These are phyloP conservation scores for Cercophora samala DNA, from an alignment of 495 filamentous ascomycete species.

Conservation along the genomic window DNA sequence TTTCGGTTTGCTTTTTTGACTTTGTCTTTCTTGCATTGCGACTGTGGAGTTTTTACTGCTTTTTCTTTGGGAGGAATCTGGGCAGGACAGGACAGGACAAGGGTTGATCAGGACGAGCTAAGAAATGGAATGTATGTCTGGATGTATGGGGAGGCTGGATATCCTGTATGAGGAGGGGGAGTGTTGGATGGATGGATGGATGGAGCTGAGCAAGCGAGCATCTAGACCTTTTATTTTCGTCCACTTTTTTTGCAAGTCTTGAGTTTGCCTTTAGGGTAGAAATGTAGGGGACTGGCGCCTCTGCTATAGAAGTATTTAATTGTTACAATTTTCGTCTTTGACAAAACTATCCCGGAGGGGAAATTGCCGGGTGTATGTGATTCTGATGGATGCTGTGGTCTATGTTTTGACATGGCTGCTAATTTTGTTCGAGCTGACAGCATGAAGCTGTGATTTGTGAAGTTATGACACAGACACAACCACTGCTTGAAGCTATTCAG, in stretches of 20 bases:
- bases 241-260: background rate
- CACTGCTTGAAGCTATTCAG: background rate
- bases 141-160: background rate
- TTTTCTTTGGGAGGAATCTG: slow-evolving; percentile 1
- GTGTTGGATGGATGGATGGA: background rate
- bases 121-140: background rate
- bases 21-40: slow-evolving; percentile 18
- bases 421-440: background rate
- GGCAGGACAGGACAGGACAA: background rate
- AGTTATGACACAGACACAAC: too few species aligned
- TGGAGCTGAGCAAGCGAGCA: background rate
- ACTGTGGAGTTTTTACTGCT: slow-evolving; percentile 10
- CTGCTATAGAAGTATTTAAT: background rate
- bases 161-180: background rate
- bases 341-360: too few species aligned
- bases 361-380: too few species aligned
- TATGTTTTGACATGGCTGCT: background rate
- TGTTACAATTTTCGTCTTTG: background rate
- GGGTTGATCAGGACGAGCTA: background rate
- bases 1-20: background rate
- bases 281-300: background rate
- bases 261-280: background rate
- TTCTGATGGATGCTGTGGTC: background rate
- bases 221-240: background rate
- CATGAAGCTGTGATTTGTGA: background rate